Evolutionary conservation across 768 basidiomycete species (phyloP).

Genomic region (Leucocoprinus leucothites): DNA sequence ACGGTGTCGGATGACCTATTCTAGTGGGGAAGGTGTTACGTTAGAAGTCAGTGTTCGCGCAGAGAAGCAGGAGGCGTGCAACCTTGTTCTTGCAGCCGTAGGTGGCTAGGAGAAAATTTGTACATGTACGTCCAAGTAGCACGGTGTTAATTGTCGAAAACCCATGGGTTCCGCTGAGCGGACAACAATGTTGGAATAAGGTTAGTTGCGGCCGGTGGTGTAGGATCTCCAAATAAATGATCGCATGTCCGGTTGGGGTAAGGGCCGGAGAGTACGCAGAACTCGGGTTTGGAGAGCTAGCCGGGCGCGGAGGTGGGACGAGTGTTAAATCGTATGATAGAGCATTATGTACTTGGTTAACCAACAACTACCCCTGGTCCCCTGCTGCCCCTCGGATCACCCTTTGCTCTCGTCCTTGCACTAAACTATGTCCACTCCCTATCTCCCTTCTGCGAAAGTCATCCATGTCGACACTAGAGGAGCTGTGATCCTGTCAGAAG

Average conservation of each 20-base stretch:
- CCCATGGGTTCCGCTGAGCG: not conserved
- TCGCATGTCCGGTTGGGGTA: not conserved
- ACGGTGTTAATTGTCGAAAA: not conserved
- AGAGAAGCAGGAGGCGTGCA: constrained; percentile 83
- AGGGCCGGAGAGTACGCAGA: not conserved
- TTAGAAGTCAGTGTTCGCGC: constrained; percentile 89
- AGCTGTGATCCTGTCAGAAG: constrained; percentile 89
- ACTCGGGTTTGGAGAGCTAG: constrained; percentile 5
- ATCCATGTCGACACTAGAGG: constrained; percentile 96
- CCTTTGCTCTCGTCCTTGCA: constrained; percentile 15
- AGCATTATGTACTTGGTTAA: constrained; percentile 6
- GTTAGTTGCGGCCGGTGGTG: not conserved
- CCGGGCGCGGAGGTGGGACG: constrained; percentile 10
- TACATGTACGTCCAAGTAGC: constrained; percentile 2
- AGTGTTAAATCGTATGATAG: constrained; percentile 7
- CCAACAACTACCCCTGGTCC: constrained; percentile 2
- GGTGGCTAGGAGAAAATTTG: constrained; percentile 43
- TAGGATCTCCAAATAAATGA: not conserved
- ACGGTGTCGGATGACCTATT: constrained; percentile 94
- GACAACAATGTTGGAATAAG: not conserved
- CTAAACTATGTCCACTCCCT: constrained; percentile 44
- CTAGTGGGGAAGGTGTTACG: constrained; percentile 86
- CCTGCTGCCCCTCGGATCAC: constrained; percentile 1
- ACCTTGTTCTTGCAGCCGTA: constrained; percentile 88
- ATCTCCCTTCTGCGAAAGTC: constrained; percentile 77